phyloP scores from a whole-genome alignment of 371 early-diverging fungal genomes.

The Massospora cicadina region DNA sequence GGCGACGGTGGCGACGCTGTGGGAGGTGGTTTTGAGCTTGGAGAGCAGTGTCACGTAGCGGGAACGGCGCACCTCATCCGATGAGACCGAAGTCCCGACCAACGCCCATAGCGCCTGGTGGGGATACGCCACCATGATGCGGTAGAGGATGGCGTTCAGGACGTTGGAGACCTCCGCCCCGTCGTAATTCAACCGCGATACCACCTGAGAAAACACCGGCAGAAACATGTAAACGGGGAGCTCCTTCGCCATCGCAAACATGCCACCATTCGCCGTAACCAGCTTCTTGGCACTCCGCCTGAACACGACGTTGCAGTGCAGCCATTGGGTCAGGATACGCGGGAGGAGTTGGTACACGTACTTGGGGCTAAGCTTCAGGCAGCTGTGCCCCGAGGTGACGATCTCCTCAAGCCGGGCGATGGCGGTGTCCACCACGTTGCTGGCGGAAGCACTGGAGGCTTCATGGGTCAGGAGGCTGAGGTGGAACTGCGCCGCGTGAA shows the following conservation, averaged over 20 bases:
- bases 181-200: not conserved
- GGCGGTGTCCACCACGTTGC: not conserved
- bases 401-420: not conserved
- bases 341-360: constrained; percentile 4
- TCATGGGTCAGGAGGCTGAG: not conserved
- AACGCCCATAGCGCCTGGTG: not conserved
- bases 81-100: not conserved
- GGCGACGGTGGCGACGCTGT: not conserved
- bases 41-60: not conserved
- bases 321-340: not conserved
- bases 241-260: not conserved
- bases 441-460: not conserved
- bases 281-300: not conserved
- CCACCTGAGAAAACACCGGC: not conserved
- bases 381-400: not conserved
- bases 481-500: not conserved
- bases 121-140: not conserved
- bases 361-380: not conserved
- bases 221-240: constrained; percentile 1
- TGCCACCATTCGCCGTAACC: not conserved
- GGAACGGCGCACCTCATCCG: not conserved
- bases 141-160: not conserved
- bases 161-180: not conserved
- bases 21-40: not conserved
- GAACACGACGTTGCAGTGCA: not conserved